Conservation (phyloP, 305 asterid species). For the Salvia sclarea region DNA sequence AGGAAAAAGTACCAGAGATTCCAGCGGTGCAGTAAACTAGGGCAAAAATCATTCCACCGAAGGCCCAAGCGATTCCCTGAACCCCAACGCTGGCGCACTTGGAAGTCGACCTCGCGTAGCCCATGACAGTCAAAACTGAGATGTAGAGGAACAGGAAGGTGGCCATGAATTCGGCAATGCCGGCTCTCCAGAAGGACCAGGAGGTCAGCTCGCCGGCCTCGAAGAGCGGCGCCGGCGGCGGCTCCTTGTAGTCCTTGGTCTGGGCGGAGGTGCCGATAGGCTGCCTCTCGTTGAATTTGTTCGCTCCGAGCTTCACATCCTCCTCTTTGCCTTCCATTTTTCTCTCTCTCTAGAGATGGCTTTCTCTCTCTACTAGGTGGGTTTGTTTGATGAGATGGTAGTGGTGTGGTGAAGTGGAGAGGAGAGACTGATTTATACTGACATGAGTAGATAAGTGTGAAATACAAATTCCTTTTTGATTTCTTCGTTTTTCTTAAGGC, state of each 20-base stretch:
- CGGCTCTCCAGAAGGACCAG: constrained; percentile 84
- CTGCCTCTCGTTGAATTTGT: constrained; percentile 65
- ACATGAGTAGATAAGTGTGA: constrained; percentile 13
- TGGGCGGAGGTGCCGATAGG: constrained; percentile 78
- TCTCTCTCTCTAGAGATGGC: constrained; percentile 23
- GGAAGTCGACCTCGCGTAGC: constrained; percentile 45
- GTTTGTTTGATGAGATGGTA: constrained; percentile 1
- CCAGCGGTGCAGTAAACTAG: constrained; percentile 85
- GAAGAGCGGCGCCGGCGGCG: constrained; percentile 67
- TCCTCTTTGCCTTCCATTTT: constrained; percentile 75
- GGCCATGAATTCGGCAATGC: constrained; percentile 74
- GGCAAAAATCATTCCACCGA: constrained; percentile 82
- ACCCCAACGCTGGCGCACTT: constrained; percentile 67
- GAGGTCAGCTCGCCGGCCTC: constrained; percentile 71
- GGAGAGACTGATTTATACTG: constrained; percentile 30
- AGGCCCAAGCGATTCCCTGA: constrained; percentile 83
- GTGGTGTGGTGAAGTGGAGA: constrained; percentile 14
- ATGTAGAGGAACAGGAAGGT: constrained; percentile 75
- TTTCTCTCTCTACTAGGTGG: constrained; percentile 20
- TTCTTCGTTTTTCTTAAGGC: constrained; percentile 1
- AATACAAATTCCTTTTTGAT: constrained; percentile 26
- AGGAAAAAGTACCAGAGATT: constrained; percentile 46
- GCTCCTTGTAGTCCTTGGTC: constrained; percentile 70
- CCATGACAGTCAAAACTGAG: constrained; percentile 70
- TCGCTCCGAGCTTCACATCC: constrained; percentile 72